Evolutionary conservation across 352 stramenopile genomes (phyloP).

Genomic region (Thraustochytrium striatum): DNA sequence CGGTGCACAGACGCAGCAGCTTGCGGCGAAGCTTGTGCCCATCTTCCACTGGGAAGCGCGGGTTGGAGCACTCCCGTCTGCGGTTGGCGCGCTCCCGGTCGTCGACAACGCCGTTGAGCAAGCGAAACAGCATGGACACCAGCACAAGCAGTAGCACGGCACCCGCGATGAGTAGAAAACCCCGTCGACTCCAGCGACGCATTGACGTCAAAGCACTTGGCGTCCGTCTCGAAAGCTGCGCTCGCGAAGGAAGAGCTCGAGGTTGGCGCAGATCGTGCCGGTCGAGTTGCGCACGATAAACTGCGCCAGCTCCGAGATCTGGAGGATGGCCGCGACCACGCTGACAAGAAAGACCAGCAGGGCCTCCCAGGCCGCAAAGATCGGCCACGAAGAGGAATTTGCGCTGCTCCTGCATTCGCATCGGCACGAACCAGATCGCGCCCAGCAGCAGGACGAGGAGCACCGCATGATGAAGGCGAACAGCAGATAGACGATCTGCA

Average conservation of each 20-base stretch:
- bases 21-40: background rate
- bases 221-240: constrained; percentile 49
- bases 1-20: background rate
- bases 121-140: background rate
- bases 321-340: constrained; percentile 49
- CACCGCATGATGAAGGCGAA: constrained; percentile 52
- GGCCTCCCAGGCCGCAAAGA: constrained; percentile 52
- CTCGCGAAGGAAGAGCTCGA: background rate
- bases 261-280: constrained; percentile 2
- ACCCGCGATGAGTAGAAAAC: constrained; percentile 8
- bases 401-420: too few species aligned
- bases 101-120: background rate
- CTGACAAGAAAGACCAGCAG: constrained; percentile 51
- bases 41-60: background rate
- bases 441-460: background rate
- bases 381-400: too few species aligned
- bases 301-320: constrained; percentile 52
- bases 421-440: too few species aligned
- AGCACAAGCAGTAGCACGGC: background rate
- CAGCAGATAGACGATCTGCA: constrained; percentile 51
- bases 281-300: constrained; percentile 50
- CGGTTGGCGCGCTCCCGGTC: background rate
- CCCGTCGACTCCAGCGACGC: constrained; percentile 57
- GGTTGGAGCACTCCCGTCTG: background rate
- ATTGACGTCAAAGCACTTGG: constrained; percentile 65